Base-by-base conservation (phyloP, 495 filamentous ascomycete genomes). In the Pseudomonodictys pantanalensis region DNA sequence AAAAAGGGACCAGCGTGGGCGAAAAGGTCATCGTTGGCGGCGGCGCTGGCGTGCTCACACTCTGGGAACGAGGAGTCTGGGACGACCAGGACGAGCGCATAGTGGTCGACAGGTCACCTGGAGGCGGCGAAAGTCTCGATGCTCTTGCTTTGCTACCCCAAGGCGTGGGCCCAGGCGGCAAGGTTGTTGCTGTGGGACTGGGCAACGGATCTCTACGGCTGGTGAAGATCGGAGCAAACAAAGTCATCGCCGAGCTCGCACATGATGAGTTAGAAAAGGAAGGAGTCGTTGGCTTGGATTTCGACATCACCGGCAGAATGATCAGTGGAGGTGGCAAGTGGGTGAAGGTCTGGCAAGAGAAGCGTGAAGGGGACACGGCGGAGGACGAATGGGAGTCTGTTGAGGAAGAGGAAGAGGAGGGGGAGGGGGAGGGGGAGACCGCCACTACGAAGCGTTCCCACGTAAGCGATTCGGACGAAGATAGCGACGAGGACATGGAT, bases 41-140 rank as follows among this genome's bases (percentile, higher is more conserved):
- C 12, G 83, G 84, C 10, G 83, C 79, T 8, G 93, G 93, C 15
- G 81, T 95, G 4, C 65, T 97, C 60, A 95, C 92, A 9, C 76
- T 97, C 1, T 98, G 93, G 93, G 91, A 97, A 67, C 87, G 83
- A 62, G 93, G 92, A 1, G 80, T 84, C 1, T 97, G 93, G 92
- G 91, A 95, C 65, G 92, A 96, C 72, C 90, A 95, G 70, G 88
- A 93, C 60, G 90, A 95, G 70, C 82, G 90, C 3, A 85, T 97
- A 57, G 81, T 87, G 45, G 80, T 96, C 8, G 80, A 85, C 51
- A 72, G 77, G 18, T 73, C 72, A 20, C 67, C 65, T 7, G 81
- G 75, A 17, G 85, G 81, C 28, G 79, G 79, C 23, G 90, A 92
- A 62, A 84, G 84, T 41, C 69, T 95, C 33, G 91, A 96, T 69